Evolutionary conservation across 2,329 filamentous ascomycete genomes (phyloP).

Genomic region (Aspergillus phoenicis): DNA sequence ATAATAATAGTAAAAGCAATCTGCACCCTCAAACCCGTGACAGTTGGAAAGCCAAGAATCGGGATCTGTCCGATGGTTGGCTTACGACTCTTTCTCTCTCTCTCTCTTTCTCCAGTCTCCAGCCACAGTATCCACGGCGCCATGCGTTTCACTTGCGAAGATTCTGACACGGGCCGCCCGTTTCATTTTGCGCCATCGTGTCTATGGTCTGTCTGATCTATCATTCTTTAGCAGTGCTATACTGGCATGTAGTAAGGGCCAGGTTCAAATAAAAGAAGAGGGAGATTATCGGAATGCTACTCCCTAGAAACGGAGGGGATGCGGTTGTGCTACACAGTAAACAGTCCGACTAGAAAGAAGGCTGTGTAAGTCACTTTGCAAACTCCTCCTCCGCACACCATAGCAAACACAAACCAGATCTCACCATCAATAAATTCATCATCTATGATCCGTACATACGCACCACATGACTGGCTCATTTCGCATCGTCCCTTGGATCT

Average conservation of each 20-base stretch:
- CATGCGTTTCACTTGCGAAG: slow-evolving; percentile 2
- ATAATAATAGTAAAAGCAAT: no score
- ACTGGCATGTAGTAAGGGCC: neutral
- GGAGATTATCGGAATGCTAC: no score
- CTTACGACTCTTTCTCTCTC: neutral
- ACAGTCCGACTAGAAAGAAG: no score
- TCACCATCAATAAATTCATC: neutral
- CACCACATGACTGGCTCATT: neutral
- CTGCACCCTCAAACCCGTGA: neutral
- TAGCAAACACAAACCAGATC: no score
- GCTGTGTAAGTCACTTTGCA: no score
- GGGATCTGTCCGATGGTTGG: neutral
- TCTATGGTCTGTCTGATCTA: neutral
- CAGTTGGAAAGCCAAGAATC: neutral
- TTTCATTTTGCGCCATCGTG: neutral
- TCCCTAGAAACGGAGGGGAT: no score
- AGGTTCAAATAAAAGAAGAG: neutral
- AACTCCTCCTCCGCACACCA: no score
- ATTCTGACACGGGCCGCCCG: neutral
- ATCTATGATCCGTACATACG: neutral
- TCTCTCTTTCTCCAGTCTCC: neutral
- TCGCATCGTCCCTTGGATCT: neutral
- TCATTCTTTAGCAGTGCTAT: neutral
- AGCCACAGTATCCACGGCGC: neutral
- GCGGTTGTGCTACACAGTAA: no score